These are phyloP conservation scores for Penicillium taxi DNA, from an alignment of 495 filamentous ascomycete genomes.

Conservation along the genomic window DNA sequence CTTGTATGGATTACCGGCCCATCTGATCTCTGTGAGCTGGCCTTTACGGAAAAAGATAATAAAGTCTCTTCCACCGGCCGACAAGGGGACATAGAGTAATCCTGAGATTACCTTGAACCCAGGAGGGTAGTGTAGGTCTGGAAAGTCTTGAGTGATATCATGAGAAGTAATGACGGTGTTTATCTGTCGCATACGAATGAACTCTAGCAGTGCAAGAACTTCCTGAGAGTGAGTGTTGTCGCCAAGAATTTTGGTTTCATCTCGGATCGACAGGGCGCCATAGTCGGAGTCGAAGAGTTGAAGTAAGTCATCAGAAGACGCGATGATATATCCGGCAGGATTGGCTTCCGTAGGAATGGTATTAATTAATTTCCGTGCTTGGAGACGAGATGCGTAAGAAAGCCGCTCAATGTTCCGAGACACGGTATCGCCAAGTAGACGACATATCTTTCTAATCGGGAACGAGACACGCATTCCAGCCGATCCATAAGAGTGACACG, in stretches of 20 bases:
- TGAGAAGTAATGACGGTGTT: conserved; percentile 73
- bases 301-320: conserved; percentile 79
- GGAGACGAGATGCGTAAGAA: conserved; percentile 76
- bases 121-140: conserved; percentile 70
- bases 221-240: conserved; percentile 71
- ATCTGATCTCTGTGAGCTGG: conserved; percentile 71
- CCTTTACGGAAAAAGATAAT: conserved; percentile 87
- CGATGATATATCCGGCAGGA: conserved; percentile 87
- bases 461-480: conserved; percentile 85
- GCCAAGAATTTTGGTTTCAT: conserved; percentile 82
- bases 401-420: conserved; percentile 85
- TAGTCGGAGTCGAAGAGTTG: conserved; percentile 85
- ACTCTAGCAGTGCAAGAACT: conserved; percentile 77
- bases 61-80: conserved; percentile 69
- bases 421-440: conserved; percentile 79
- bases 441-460: conserved; percentile 88
- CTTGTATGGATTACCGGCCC: conserved; percentile 92
- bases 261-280: conserved; percentile 75
- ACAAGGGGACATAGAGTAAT: conserved; percentile 75
- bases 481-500: conserved; percentile 79
- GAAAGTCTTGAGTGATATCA: conserved; percentile 72
- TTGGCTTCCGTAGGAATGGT: conserved; percentile 68
- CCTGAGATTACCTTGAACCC: conserved; percentile 77
- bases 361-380: conserved; percentile 41
- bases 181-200: conserved; percentile 66